phyloP scores from a whole-genome alignment of 768 basidiomycete genomes.

The Rhodotorula toruloides region DNA sequence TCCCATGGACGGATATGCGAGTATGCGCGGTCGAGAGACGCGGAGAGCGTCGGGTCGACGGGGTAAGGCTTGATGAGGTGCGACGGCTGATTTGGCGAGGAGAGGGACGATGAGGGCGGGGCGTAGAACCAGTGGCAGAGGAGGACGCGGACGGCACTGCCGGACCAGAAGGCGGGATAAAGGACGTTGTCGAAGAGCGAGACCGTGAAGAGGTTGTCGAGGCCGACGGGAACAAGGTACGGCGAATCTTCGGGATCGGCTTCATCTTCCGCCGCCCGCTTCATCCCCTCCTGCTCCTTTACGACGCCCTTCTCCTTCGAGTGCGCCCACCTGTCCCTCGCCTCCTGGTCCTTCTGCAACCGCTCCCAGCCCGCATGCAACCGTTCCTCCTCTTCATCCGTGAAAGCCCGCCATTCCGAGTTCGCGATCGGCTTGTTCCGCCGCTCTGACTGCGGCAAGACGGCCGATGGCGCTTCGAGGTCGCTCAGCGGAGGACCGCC shows the following conservation, averaged over 20 bases:
- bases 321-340: not conserved
- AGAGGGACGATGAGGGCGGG: slow-evolving; percentile 8
- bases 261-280: slow-evolving; percentile 9
- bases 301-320: not conserved
- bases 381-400: slow-evolving; percentile 32
- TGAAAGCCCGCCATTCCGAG: slow-evolving; percentile 31
- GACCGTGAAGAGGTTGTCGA: slow-evolving; percentile 40
- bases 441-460: not conserved
- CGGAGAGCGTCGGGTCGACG: slow-evolving; percentile 38
- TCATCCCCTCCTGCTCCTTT: not conserved
- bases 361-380: slow-evolving; percentile 10
- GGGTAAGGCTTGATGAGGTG: slow-evolving; percentile 37
- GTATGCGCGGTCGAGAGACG: slow-evolving; percentile 37
- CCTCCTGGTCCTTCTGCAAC: slow-evolving; percentile 2
- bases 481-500: slow-evolving; percentile 29
- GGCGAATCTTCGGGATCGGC: not conserved
- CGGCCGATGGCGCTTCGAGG: slow-evolving; percentile 26
- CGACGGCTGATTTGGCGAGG: slow-evolving; percentile 23
- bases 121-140: slow-evolving; percentile 30
- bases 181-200: slow-evolving; percentile 25
- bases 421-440: slow-evolving; percentile 13
- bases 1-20: slow-evolving; percentile 34
- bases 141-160: slow-evolving; percentile 24
- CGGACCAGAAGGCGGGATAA: slow-evolving; percentile 41
- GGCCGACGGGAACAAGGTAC: slow-evolving; percentile 32